Conservation (phyloP, 2,329 filamentous ascomycete genomes). For the Exophiala aquamarina region DNA sequence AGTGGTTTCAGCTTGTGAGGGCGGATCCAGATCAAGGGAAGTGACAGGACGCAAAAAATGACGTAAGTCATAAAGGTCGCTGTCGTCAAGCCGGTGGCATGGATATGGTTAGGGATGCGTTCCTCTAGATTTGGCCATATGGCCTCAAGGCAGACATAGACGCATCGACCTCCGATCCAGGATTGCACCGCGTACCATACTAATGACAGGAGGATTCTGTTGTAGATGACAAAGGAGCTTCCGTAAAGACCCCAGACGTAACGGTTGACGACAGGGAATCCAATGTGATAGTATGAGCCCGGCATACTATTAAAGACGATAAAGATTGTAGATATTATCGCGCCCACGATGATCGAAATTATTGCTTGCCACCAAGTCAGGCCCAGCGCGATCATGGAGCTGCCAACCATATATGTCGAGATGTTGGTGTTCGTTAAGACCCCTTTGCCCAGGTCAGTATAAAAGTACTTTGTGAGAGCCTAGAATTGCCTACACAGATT, state of each 20-base stretch:
- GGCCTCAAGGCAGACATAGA: conserved; percentile 48
- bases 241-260: conserved; percentile 85
- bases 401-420: conserved; percentile 34
- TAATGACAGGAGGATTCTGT: conserved; percentile 74
- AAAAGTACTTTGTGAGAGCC: conserved; percentile 44
- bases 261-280: conserved; percentile 77
- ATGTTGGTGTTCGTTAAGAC: conserved; percentile 46
- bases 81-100: conserved; percentile 36
- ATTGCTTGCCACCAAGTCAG: conserved; percentile 91
- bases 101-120: conserved; percentile 42
- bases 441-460: conserved; percentile 42
- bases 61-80: conserved; percentile 47
- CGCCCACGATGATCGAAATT: conserved; percentile 86
- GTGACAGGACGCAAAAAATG: conserved; percentile 45
- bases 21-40: conserved; percentile 47
- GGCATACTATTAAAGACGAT: conserved; percentile 78
- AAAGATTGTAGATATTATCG: conserved; percentile 55
- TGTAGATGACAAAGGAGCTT: conserved; percentile 82
- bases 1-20: conserved; percentile 46
- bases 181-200: conserved; percentile 55
- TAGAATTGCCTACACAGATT: conserved; percentile 33
- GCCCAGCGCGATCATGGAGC: conserved; percentile 48
- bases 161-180: conserved; percentile 47
- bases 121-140: conserved; percentile 46
- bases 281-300: conserved; percentile 83